Conservation (phyloP, 2,329 filamentous ascomycete species). For the Ophiostoma angusticollis region DNA sequence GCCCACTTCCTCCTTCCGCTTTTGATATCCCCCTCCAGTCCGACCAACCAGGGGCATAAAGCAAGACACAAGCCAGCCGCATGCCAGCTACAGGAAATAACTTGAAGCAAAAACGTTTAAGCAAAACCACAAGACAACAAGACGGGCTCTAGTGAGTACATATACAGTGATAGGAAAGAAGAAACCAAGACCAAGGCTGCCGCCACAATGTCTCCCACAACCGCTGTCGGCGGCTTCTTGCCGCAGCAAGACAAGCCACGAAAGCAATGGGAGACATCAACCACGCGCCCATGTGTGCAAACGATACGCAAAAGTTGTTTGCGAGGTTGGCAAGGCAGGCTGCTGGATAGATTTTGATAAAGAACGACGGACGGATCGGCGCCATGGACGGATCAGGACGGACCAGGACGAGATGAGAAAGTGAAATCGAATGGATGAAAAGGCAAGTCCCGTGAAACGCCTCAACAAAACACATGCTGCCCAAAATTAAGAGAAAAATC, state of each 20-base stretch:
- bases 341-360: no score
- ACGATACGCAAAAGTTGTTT: no score
- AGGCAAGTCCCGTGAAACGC: slow-evolving; percentile 4
- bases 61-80: neutral
- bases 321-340: no score
- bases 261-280: no score
- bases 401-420: neutral
- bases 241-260: no score
- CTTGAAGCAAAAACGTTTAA: neutral
- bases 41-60: no score
- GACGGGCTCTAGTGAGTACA: slow-evolving; percentile 6
- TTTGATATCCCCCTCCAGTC: no score
- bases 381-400: neutral
- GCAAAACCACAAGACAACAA: neutral
- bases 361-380: neutral
- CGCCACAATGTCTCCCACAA: no score
- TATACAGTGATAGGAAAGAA: slow-evolving; percentile 1
- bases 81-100: neutral
- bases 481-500: neutral
- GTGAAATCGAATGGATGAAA: neutral
- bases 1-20: no score
- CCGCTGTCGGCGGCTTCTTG: no score
- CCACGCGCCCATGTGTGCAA: no score
- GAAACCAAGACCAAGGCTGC: no score
- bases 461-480: slow-evolving; percentile 5